phyloP scores from a whole-genome alignment of 441 rosid genomes.

The Gossypium gossypioides region DNA sequence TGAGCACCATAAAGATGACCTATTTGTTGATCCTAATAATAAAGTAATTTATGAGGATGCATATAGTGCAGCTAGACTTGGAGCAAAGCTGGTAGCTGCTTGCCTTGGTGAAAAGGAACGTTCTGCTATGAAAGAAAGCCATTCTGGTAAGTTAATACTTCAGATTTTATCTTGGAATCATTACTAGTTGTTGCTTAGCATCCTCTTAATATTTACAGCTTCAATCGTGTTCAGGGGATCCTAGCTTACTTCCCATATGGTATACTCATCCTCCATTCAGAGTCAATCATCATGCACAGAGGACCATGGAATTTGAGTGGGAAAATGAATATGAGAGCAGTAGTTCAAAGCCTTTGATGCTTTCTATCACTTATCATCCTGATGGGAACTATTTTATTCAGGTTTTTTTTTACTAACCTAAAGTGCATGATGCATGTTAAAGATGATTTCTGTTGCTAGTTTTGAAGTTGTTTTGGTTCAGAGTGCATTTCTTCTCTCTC shows the following conservation, averaged over 20 bases:
- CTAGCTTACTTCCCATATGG: conserved; percentile 52
- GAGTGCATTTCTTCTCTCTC: not conserved
- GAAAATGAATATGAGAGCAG: conserved; percentile 41
- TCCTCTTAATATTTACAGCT: conserved; percentile 17
- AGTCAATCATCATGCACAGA: conserved; percentile 59
- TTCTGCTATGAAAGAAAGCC: conserved; percentile 30
- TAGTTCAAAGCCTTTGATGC: conserved; percentile 35
- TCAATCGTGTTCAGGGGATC: conserved; percentile 37
- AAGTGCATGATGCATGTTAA: conserved; percentile 8
- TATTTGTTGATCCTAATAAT: conserved; percentile 55
- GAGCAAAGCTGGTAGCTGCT: conserved; percentile 65
- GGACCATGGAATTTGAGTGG: conserved; percentile 67
- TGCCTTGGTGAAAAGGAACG: conserved; percentile 56
- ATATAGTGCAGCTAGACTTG: conserved; percentile 34
- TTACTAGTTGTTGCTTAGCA: conserved; percentile 5
- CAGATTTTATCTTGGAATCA: conserved; percentile 17
- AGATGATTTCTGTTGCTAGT: conserved; percentile 13
- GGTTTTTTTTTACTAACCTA: conserved; percentile 32
- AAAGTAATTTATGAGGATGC: conserved; percentile 37
- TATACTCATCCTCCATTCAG: conserved; percentile 72
- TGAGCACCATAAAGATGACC: conserved; percentile 64
- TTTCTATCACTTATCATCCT: conserved; percentile 38
- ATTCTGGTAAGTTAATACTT: conserved; percentile 42
- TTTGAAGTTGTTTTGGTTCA: conserved; percentile 6
- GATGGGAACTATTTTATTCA: conserved; percentile 62